Conservation (phyloP, 129 eudicot species). For the Apium graveolens region DNA sequence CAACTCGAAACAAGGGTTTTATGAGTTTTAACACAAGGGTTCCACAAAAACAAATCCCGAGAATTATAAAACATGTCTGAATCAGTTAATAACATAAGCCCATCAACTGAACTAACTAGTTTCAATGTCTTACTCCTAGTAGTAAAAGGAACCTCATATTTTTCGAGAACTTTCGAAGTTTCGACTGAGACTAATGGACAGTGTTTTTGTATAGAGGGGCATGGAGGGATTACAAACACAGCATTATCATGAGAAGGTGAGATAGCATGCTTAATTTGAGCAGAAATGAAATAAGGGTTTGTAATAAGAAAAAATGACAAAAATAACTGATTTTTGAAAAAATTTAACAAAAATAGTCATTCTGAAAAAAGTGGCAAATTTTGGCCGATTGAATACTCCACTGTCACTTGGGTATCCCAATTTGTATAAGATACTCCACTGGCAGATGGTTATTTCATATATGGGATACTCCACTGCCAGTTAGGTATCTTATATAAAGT, state of each 20-base stretch:
- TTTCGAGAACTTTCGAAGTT: not conserved
- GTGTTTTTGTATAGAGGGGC: not conserved
- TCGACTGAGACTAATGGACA: not conserved
- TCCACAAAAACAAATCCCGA: slow-evolving; percentile 1
- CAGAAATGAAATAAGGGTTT: slow-evolving; percentile 2
- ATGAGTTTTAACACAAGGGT: not conserved
- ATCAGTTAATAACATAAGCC: slow-evolving; percentile 4
- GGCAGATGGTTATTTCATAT: too few species aligned
- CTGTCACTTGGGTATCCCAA: too few species aligned
- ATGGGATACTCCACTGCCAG: too few species aligned
- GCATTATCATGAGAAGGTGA: not conserved
- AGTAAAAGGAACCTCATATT: not conserved
- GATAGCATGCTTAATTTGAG: not conserved
- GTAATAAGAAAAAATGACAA: not conserved
- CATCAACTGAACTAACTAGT: not conserved
- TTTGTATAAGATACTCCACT: too few species aligned
- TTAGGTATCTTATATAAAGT: too few species aligned
- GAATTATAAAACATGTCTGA: too few species aligned
- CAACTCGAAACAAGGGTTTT: not conserved
- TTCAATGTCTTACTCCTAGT: not conserved
- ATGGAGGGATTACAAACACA: not conserved
- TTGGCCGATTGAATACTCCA: too few species aligned
- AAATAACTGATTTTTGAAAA: too few species aligned
- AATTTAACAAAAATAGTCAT: too few species aligned
- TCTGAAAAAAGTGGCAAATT: too few species aligned